These are phyloP conservation scores for Chalaropsis ovoidea DNA, from an alignment of 2,329 filamentous ascomycete species.

Conservation along the genomic window DNA sequence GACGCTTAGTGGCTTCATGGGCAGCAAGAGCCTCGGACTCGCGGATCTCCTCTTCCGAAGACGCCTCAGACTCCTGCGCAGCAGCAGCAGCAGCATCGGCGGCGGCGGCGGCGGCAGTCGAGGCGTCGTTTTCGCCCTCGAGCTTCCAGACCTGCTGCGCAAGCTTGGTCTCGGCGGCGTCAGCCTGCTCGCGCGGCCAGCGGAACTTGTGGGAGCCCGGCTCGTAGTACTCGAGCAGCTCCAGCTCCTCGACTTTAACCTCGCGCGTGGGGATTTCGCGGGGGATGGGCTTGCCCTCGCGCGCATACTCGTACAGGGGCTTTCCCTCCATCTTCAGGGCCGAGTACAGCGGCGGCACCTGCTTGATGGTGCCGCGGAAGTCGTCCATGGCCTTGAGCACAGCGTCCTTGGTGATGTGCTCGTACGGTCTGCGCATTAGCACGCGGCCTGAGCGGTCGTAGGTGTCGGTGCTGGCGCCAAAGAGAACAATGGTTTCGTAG, in stretches of 20 bases:
- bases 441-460: conserved; percentile 84
- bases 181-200: conserved; percentile 72
- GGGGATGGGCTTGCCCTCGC: conserved; percentile 78
- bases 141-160: conserved; percentile 61
- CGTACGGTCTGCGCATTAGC: conserved; percentile 61
- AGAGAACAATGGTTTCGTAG: conserved; percentile 81
- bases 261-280: conserved; percentile 70
- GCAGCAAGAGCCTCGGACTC: conserved; percentile 46
- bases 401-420: conserved; percentile 66
- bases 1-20: conserved; percentile 48
- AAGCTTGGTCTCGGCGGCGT: conserved; percentile 61
- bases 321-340: conserved; percentile 90
- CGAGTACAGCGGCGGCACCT: conserved; percentile 86
- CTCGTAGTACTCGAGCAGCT: conserved; percentile 75
- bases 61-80: conserved; percentile 37
- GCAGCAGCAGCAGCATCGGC: conserved; percentile 29
- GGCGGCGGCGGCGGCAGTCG: background rate
- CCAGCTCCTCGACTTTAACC: conserved; percentile 66
- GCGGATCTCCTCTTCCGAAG: conserved; percentile 45
- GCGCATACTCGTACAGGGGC: conserved; percentile 88
- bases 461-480: conserved; percentile 84
- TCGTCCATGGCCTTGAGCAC: conserved; percentile 65
- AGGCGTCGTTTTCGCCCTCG: conserved; percentile 41
- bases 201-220: conserved; percentile 68
- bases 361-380: conserved; percentile 76